Evolutionary conservation across 805 yeast species (phyloP).

Genomic region (Naumovozyma castellii): DNA sequence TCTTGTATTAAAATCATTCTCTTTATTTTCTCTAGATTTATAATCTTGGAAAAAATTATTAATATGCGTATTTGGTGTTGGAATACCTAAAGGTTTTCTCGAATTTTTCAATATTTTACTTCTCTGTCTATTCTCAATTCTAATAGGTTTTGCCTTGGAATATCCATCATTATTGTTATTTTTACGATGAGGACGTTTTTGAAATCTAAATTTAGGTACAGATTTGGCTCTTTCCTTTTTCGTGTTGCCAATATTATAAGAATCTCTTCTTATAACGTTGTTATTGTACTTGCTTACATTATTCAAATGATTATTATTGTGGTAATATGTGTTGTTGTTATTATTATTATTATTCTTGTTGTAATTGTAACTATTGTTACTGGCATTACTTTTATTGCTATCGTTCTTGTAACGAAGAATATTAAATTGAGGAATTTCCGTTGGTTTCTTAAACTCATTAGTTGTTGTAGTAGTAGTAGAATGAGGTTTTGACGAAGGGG

Average conservation of each 20-base stretch:
- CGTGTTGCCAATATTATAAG: neutral
- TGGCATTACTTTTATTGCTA: conserved; percentile 1
- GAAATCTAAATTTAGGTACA: conserved; percentile 25
- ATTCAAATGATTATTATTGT: neutral
- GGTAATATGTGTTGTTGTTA: conserved; percentile 1
- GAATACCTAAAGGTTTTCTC: conserved; percentile 56
- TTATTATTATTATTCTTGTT: neutral
- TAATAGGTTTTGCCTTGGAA: conserved; percentile 20
- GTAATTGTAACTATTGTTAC: conserved; percentile 1
- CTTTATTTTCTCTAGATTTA: conserved; percentile 15
- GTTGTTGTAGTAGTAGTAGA: neutral
- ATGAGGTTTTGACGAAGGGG: neutral
- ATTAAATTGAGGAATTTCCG: conserved; percentile 7
- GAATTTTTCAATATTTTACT: conserved; percentile 28
- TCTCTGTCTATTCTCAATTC: conserved; percentile 17
- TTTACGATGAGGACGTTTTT: conserved; percentile 20
- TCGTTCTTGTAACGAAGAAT: conserved; percentile 3
- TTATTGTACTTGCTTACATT: neutral
- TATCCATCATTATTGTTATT: conserved; percentile 9
- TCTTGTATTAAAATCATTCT: conserved; percentile 43
- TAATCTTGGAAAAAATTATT: conserved; percentile 33
- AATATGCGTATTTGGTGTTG: conserved; percentile 43
- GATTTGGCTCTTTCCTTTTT: conserved; percentile 21
- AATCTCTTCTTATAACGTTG: neutral
- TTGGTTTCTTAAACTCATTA: conserved; percentile 4